Evolutionary conservation across 2,329 filamentous ascomycete genomes (phyloP).

Genomic region (Penicillium italicum): DNA sequence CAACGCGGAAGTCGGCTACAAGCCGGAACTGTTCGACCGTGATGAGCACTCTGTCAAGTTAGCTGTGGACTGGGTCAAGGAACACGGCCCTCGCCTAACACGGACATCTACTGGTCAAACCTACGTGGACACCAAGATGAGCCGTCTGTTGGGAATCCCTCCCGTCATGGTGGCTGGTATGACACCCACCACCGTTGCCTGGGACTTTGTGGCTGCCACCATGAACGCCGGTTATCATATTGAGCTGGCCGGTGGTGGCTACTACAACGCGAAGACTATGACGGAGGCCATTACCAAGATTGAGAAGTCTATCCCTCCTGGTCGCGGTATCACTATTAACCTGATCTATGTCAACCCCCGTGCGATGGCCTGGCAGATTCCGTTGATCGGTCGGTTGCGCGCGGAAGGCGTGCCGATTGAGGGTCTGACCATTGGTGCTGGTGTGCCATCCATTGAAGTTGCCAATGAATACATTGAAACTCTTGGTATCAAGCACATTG

Average conservation of each 20-base stretch:
- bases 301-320: slow-evolving; percentile 73
- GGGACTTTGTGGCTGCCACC: slow-evolving; percentile 57
- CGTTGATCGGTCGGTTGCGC: slow-evolving; percentile 53
- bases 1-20: slow-evolving; percentile 89
- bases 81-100: slow-evolving; percentile 87
- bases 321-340: slow-evolving; percentile 52
- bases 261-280: slow-evolving; percentile 70
- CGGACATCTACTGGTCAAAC: slow-evolving; percentile 86
- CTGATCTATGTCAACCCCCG: slow-evolving; percentile 54
- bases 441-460: slow-evolving; percentile 89
- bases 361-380: slow-evolving; percentile 53
- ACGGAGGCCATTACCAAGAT: slow-evolving; percentile 79
- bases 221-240: slow-evolving; percentile 50
- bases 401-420: slow-evolving; percentile 87
- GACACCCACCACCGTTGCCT: slow-evolving; percentile 84
- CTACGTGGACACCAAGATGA: slow-evolving; percentile 97
- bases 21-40: slow-evolving; percentile 94
- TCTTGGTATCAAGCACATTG: slow-evolving; percentile 85
- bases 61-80: slow-evolving; percentile 95
- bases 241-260: slow-evolving; percentile 51
- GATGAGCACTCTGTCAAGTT: slow-evolving; percentile 95
- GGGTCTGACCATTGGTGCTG: slow-evolving; percentile 86
- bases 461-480: slow-evolving; percentile 93
- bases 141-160: slow-evolving; percentile 75
- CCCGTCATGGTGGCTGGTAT: slow-evolving; percentile 90